These are phyloP conservation scores for Drechslera avenae DNA, from an alignment of 2,329 filamentous ascomycete species.

Conservation along the genomic window DNA sequence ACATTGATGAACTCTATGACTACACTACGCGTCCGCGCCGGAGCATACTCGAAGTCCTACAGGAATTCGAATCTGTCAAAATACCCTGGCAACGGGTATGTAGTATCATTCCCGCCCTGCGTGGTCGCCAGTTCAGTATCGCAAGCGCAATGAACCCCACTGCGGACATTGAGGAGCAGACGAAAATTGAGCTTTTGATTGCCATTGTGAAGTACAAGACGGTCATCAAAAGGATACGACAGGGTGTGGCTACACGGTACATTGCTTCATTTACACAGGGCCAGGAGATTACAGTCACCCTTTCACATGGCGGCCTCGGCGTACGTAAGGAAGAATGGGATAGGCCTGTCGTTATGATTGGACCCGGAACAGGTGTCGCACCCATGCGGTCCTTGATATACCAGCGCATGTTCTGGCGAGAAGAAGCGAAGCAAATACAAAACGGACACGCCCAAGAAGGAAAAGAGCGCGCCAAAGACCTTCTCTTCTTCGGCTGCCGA, in stretches of 20 bases:
- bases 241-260: constrained; percentile 91
- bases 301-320: constrained; percentile 59
- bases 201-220: constrained; percentile 93
- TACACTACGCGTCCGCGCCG: constrained; percentile 90
- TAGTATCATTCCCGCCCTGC: constrained; percentile 77
- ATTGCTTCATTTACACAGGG: constrained; percentile 67
- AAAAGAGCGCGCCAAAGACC: constrained; percentile 20
- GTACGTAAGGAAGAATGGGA: constrained; percentile 49
- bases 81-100: constrained; percentile 76
- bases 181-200: constrained; percentile 72
- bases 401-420: constrained; percentile 61
- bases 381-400: constrained; percentile 82
- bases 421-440: constrained; percentile 14
- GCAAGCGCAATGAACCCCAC: constrained; percentile 67
- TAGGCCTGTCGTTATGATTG: constrained; percentile 74
- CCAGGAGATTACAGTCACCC: constrained; percentile 64
- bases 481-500: constrained; percentile 85
- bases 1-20: constrained; percentile 91
- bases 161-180: constrained; percentile 30
- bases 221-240: constrained; percentile 78
- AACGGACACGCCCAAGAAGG: constrained; percentile 3
- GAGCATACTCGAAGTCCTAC: constrained; percentile 88
- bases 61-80: constrained; percentile 84
- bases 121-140: constrained; percentile 93
- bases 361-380: constrained; percentile 84